phyloP scores from a whole-genome alignment of 108 stramenopile species.

The Cyclotella cryptica region DNA sequence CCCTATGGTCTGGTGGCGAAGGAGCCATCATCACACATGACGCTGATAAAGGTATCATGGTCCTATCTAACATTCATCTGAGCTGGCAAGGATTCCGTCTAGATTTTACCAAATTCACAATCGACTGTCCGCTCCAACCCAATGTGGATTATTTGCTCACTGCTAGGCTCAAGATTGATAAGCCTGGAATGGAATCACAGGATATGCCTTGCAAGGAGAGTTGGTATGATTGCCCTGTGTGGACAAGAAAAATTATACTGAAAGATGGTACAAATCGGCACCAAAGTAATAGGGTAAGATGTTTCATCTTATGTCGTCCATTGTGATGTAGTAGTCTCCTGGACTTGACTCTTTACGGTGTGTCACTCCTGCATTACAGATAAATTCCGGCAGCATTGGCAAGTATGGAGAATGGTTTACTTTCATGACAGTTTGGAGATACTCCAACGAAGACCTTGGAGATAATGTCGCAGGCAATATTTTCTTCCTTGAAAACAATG shows the following conservation, averaged over 20 bases:
- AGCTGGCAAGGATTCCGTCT: slow-evolving; percentile 37
- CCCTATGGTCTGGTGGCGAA: slow-evolving; percentile 50
- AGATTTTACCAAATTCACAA: slow-evolving; percentile 29
- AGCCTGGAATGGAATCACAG: slow-evolving; percentile 22
- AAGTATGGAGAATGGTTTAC: slow-evolving; percentile 58
- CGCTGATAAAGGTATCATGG: slow-evolving; percentile 17
- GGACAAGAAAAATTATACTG: slow-evolving; percentile 28
- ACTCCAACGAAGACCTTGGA: slow-evolving; percentile 26
- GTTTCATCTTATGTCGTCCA: not conserved
- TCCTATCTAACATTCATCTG: slow-evolving; percentile 3
- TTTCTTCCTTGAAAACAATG: slow-evolving; percentile 49
- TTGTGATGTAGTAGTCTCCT: not conserved
- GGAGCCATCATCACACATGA: slow-evolving; percentile 22
- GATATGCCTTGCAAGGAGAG: slow-evolving; percentile 29
- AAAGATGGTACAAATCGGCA: slow-evolving; percentile 12
- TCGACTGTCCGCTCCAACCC: slow-evolving; percentile 32
- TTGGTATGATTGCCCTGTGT: slow-evolving; percentile 24
- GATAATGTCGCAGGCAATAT: slow-evolving; percentile 46
- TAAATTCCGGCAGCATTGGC: slow-evolving; percentile 26
- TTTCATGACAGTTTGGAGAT: slow-evolving; percentile 46
- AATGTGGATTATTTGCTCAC: slow-evolving; percentile 51
- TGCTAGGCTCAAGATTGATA: slow-evolving; percentile 52
- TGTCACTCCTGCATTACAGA: not conserved
- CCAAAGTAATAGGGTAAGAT: not conserved
- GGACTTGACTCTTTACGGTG: no score